Percentiles rank a stretch among this genome's conserved stretches.
Conservation (phyloP, 2,329 filamentous ascomycete species). For the Thielaviopsis punctulata region DNA sequence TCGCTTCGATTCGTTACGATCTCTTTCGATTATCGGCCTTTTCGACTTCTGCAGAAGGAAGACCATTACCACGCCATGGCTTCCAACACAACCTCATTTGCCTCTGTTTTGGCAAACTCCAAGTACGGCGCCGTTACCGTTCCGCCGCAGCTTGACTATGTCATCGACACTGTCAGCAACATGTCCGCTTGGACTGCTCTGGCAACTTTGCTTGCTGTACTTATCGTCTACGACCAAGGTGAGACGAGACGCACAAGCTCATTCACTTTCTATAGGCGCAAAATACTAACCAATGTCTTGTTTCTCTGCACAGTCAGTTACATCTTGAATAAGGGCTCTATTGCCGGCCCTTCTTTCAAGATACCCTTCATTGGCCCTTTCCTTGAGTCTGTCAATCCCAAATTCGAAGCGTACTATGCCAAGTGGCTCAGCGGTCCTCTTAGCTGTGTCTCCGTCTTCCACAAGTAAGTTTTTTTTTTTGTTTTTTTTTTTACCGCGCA, state of each 20-base stretch:
- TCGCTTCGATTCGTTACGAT: no score
- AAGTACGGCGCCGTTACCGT: conserved; percentile 32
- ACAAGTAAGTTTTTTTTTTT: conserved; percentile 52
- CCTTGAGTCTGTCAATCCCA: conserved; percentile 76
- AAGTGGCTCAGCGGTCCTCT: conserved; percentile 87
- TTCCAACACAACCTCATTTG: conserved; percentile 45
- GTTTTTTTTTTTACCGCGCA: not conserved
- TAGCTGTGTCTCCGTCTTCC: conserved; percentile 96
- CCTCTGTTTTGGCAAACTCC: conserved; percentile 49
- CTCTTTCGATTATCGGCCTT: not conserved
- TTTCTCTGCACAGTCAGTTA: conserved; percentile 45
- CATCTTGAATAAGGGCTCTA: conserved; percentile 55
- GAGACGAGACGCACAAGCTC: conserved; percentile 20
- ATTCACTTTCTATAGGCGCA: not conserved
- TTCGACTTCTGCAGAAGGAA: not conserved
- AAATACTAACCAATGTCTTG: not conserved
- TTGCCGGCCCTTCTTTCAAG: conserved; percentile 59
- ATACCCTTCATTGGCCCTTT: conserved; percentile 90
- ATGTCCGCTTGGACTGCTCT: conserved; percentile 22
- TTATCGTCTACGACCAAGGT: conserved; percentile 84
- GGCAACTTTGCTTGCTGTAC: conserved; percentile 50
- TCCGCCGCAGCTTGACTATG: conserved; percentile 36
- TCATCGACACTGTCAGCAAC: conserved; percentile 37
- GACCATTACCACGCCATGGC: conserved; percentile 17
- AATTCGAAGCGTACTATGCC: conserved; percentile 75